Evolutionary conservation across 2,329 filamentous ascomycete genomes (phyloP).

Genomic region (Nothopassalora personata): DNA sequence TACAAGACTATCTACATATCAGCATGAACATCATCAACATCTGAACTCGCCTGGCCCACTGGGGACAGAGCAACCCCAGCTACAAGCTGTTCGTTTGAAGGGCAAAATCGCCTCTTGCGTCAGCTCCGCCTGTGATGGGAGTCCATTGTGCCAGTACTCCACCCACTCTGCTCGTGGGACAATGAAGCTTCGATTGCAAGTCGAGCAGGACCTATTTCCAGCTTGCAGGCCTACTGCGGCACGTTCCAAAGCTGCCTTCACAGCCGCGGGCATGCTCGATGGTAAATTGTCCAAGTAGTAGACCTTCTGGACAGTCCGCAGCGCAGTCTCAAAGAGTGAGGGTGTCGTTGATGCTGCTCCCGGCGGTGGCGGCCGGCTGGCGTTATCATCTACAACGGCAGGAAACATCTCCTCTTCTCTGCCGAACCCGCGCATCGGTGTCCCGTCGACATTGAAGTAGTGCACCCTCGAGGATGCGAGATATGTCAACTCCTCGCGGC

Average conservation of each 20-base stretch:
- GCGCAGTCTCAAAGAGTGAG: constrained; percentile 34
- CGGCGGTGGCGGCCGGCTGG: background rate
- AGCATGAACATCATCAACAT: constrained; percentile 1
- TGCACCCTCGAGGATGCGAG: constrained; percentile 24
- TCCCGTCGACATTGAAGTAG: constrained; percentile 31
- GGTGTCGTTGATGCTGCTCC: constrained; percentile 16
- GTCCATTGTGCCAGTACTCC: constrained; percentile 33
- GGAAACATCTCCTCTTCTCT: constrained; percentile 1
- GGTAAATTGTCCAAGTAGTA: constrained; percentile 26
- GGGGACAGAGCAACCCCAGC: constrained; percentile 29
- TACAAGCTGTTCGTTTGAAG: constrained; percentile 31
- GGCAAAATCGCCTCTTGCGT: constrained; percentile 29
- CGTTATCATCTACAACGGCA: constrained; percentile 5
- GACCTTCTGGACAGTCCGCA: constrained; percentile 23
- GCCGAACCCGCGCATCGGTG: constrained; percentile 6
- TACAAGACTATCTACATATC: background rate
- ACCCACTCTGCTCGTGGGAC: constrained; percentile 33
- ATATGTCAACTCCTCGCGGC: constrained; percentile 28
- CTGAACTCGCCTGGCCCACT: constrained; percentile 19
- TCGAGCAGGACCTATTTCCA: constrained; percentile 31
- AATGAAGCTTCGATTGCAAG: constrained; percentile 29
- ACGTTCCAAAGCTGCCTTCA: constrained; percentile 20
- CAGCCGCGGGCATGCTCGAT: constrained; percentile 14
- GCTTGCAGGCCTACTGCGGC: constrained; percentile 15
- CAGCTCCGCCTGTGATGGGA: constrained; percentile 21